Percentiles rank a stretch among this genome's conserved stretches.
Evolutionary conservation across 768 basidiomycete species (phyloP).

Genomic region (Russula sp.): DNA sequence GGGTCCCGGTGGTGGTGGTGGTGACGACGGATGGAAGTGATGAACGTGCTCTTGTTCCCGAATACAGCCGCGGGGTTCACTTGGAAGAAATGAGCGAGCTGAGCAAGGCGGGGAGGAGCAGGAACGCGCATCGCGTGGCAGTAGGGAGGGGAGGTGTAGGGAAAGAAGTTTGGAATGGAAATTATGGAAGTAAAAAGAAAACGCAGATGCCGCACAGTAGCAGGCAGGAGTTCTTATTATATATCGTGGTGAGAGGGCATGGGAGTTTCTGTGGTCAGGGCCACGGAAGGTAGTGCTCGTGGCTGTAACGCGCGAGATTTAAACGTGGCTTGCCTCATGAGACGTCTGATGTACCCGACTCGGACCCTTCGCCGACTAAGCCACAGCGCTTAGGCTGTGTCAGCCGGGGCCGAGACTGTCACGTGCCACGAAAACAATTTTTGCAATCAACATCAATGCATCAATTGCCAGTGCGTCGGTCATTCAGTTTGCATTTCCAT

Average conservation of each 20-base stretch:
- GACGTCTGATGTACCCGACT: slow-evolving; percentile 1
- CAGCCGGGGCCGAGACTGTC: background rate
- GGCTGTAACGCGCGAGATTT: slow-evolving; percentile 16
- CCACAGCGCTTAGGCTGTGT: background rate
- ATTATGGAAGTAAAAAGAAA: slow-evolving; percentile 15
- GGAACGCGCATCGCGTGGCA: slow-evolving; percentile 28
- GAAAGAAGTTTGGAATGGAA: slow-evolving; percentile 2
- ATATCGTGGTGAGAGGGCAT: slow-evolving; percentile 19
- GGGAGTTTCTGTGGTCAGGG: slow-evolving; percentile 16
- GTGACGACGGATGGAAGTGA: slow-evolving; percentile 10
- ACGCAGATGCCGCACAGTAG: slow-evolving; percentile 16
- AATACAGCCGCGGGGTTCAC: slow-evolving; percentile 12
- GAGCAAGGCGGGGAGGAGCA: slow-evolving; percentile 14
- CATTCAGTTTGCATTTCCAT: background rate
- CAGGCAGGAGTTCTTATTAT: slow-evolving; percentile 18
- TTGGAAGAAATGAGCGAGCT: slow-evolving; percentile 17
- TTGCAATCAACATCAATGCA: too few relatives aligned
- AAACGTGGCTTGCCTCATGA: slow-evolving; percentile 20
- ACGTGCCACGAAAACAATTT: background rate
- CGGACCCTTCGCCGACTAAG: slow-evolving; percentile 3
- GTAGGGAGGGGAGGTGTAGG: background rate
- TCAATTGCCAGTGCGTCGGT: background rate
- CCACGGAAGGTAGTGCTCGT: slow-evolving; percentile 6
- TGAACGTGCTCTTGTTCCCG: slow-evolving; percentile 1
- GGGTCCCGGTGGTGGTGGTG: slow-evolving; percentile 6